Evolutionary conservation across 495 filamentous ascomycete species (phyloP).

Genomic region (Acidiella bohemica): DNA sequence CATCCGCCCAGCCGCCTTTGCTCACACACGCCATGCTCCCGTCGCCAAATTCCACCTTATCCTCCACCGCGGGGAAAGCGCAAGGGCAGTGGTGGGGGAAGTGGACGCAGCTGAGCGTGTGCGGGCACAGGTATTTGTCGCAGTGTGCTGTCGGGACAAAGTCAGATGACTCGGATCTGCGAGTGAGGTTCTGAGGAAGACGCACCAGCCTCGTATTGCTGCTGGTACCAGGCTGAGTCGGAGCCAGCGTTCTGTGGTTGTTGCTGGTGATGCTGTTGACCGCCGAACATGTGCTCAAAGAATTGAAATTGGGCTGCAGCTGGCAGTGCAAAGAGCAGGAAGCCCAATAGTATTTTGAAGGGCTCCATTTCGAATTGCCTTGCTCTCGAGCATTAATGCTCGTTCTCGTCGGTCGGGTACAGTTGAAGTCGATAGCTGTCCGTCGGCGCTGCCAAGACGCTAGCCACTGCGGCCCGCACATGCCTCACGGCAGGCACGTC

Average conservation of each 20-base stretch:
- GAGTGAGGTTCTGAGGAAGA: neutral
- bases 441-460: no score
- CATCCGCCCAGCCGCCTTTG: constrained; percentile 56
- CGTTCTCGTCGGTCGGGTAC: no score
- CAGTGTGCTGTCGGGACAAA: constrained; percentile 60
- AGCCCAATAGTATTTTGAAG: constrained; percentile 17
- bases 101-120: constrained; percentile 77
- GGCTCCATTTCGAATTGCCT: constrained; percentile 17
- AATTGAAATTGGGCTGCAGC: constrained; percentile 58
- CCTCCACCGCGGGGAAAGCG: constrained; percentile 62
- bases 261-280: constrained; percentile 47
- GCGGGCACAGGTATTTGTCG: constrained; percentile 82
- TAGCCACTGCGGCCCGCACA: no score
- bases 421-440: no score
- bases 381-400: no score
- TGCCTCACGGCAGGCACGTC: no score
- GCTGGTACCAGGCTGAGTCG: constrained; percentile 63
- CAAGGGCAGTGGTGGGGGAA: constrained; percentile 93
- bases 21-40: constrained; percentile 69
- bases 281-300: constrained; percentile 67
- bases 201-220: constrained; percentile 51
- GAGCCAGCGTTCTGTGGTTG: constrained; percentile 63
- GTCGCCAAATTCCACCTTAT: constrained; percentile 78
- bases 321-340: constrained; percentile 38
- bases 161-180: neutral